These are phyloP conservation scores for Elaeis guineensis DNA, from an alignment of 176 grass and related monocot genomes.

Conservation along the genomic window DNA sequence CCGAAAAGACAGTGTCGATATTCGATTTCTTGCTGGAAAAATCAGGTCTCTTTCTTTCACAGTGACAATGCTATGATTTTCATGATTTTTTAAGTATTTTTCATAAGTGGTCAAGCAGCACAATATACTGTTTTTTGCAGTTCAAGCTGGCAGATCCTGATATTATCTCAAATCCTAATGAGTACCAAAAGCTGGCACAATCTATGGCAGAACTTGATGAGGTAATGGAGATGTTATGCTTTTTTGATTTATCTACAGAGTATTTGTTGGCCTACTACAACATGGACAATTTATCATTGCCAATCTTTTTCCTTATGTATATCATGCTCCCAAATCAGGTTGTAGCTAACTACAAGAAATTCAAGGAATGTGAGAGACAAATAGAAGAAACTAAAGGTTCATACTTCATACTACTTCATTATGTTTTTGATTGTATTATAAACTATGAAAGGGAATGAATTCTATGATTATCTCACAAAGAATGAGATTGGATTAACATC, in stretches of 20 bases:
- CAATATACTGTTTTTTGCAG: slow-evolving; percentile 24
- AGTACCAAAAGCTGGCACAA: slow-evolving; percentile 92
- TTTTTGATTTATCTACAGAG: background rate
- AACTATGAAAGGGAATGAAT: background rate
- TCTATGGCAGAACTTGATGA: slow-evolving; percentile 76
- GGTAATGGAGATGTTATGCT: slow-evolving; percentile 22
- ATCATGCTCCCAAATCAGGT: slow-evolving; percentile 41
- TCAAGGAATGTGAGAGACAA: slow-evolving; percentile 80
- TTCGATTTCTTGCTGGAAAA: too few relatives aligned
- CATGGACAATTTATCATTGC: background rate
- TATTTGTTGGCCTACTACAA: background rate
- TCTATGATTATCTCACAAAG: too few relatives aligned
- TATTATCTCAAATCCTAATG: slow-evolving; percentile 66
- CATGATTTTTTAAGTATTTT: too few relatives aligned
- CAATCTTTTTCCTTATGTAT: slow-evolving; percentile 3
- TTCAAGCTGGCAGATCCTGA: slow-evolving; percentile 91
- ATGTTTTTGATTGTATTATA: slow-evolving; percentile 1
- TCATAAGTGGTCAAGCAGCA: too few relatives aligned
- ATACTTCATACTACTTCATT: slow-evolving; percentile 11
- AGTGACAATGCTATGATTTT: too few relatives aligned
- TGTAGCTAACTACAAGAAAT: slow-evolving; percentile 52
- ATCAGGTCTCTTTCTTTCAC: too few relatives aligned
- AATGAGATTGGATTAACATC: too few relatives aligned
- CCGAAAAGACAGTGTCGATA: too few relatives aligned
- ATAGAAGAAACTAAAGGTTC: slow-evolving; percentile 85